Conservation (phyloP, 306 rosid genomes). For the Glycyrrhiza uralensis region DNA sequence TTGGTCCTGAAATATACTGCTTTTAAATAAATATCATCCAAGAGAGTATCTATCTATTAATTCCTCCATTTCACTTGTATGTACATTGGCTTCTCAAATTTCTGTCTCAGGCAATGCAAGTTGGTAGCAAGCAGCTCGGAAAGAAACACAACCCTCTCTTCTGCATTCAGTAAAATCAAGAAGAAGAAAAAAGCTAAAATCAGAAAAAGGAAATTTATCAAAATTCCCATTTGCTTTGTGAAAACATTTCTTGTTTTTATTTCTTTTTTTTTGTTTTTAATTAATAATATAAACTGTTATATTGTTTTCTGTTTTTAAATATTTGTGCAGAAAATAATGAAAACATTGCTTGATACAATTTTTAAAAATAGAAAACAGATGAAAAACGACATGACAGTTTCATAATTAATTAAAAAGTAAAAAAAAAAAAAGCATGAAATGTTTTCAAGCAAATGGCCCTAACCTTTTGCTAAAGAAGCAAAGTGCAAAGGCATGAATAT, state of each 20-base stretch:
- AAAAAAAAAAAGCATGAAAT: too few relatives aligned
- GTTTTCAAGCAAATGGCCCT: too few relatives aligned
- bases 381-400: too few relatives aligned
- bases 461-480: slow-evolving; percentile 20
- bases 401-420: too few relatives aligned
- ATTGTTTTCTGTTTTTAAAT: too few relatives aligned
- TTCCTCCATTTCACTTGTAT: slow-evolving; percentile 24
- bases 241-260: too few relatives aligned
- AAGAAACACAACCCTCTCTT: slow-evolving; percentile 70
- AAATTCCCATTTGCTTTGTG: too few relatives aligned
- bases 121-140: slow-evolving; percentile 67
- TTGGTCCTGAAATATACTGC: background rate
- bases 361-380: too few relatives aligned
- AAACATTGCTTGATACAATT: too few relatives aligned
- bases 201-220: background rate
- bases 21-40: slow-evolving; percentile 23
- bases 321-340: too few relatives aligned
- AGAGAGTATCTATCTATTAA: slow-evolving; percentile 8
- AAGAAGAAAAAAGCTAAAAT: background rate
- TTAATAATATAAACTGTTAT: too few relatives aligned
- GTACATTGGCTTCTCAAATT: slow-evolving; percentile 34
- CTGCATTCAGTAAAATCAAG: slow-evolving; percentile 36
- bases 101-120: slow-evolving; percentile 57
- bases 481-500: slow-evolving; percentile 16
- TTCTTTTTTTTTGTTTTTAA: too few relatives aligned